phyloP scores from a whole-genome alignment of 73 alveolate genomes.

The Paramecium primaurelia region DNA sequence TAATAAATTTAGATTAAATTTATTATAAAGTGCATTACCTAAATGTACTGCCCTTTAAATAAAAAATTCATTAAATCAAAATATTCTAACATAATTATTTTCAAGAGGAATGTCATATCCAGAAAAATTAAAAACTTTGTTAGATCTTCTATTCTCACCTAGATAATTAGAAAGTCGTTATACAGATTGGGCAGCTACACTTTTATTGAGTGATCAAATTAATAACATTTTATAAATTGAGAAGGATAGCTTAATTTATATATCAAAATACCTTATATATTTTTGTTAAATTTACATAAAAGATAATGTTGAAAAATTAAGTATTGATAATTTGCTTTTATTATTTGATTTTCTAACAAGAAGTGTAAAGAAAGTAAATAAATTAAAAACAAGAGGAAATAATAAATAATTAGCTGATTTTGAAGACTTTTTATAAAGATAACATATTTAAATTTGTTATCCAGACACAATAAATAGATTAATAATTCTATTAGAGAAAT shows the following conservation, averaged over 20 bases:
- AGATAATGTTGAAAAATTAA: background rate
- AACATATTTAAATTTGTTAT: background rate
- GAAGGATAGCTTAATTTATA: background rate
- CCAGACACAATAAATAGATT: background rate
- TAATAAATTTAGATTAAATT: background rate
- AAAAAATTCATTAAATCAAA: background rate
- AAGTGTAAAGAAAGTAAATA: background rate
- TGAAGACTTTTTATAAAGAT: conserved; percentile 18
- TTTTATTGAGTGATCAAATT: background rate
- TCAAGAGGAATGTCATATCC: background rate
- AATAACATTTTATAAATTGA: background rate
- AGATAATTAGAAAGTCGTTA: background rate
- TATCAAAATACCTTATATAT: background rate
- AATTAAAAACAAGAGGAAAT: background rate
- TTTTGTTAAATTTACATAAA: background rate
- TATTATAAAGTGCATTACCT: background rate
- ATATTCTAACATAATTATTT: background rate
- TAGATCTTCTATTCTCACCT: background rate
- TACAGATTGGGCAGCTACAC: conserved; percentile 42
- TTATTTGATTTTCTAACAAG: conserved; percentile 24
- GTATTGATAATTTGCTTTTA: background rate
- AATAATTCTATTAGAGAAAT: background rate
- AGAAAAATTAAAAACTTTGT: background rate
- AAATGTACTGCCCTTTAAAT: conserved; percentile 6
- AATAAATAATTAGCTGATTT: background rate